phyloP scores from a whole-genome alignment of 805 yeast genomes.

The Saturnispora diversa region DNA sequence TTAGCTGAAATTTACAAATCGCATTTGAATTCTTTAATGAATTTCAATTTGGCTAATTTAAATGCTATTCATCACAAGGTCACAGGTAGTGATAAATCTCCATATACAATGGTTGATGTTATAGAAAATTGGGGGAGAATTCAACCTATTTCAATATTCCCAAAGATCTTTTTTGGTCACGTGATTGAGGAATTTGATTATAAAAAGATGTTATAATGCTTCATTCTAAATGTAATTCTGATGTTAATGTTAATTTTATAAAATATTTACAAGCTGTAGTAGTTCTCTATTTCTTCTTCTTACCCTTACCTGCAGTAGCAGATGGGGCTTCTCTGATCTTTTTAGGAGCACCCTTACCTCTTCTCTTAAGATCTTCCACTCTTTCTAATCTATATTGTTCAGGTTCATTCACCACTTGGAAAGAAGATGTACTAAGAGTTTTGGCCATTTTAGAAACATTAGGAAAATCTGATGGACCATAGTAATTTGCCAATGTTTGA shows the following conservation, averaged over 20 bases:
- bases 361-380: slow-evolving; percentile 62
- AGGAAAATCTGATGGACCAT: slow-evolving; percentile 66
- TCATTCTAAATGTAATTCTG: neutral
- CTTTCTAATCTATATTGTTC: slow-evolving; percentile 62
- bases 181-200: slow-evolving; percentile 26
- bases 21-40: slow-evolving; percentile 25
- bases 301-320: slow-evolving; percentile 34
- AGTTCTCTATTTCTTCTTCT: slow-evolving; percentile 20
- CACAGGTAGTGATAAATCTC: slow-evolving; percentile 1
- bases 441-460: slow-evolving; percentile 35
- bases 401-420: slow-evolving; percentile 51
- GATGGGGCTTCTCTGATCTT: slow-evolving; percentile 47
- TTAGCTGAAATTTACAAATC: slow-evolving; percentile 23
- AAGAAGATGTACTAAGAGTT: slow-evolving; percentile 22
- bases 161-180: slow-evolving; percentile 25
- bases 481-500: slow-evolving; percentile 58
- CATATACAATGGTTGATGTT: slow-evolving; percentile 14
- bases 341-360: slow-evolving; percentile 86
- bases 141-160: slow-evolving; percentile 17
- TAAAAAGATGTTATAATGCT: slow-evolving; percentile 26
- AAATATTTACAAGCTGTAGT: slow-evolving; percentile 8
- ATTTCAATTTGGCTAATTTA: slow-evolving; percentile 24
- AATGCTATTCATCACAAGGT: slow-evolving; percentile 12
- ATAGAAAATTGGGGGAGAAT: slow-evolving; percentile 24
- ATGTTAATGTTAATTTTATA: neutral